Evolutionary conservation across 208 protist genomes (phyloP).

Genomic region (Crithidia fasciculata): DNA sequence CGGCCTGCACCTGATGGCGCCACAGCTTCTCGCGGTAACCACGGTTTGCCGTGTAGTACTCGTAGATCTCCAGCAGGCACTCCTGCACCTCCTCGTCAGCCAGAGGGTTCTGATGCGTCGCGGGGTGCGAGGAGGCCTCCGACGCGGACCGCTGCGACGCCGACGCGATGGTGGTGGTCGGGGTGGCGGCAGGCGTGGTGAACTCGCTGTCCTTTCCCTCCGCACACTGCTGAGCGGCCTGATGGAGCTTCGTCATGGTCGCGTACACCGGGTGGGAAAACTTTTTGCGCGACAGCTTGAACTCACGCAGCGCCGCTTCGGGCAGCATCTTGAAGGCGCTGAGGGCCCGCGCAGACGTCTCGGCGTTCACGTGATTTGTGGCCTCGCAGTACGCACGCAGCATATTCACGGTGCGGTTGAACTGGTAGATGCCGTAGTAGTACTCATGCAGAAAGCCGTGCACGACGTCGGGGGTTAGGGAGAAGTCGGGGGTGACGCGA

Average conservation of each 20-base stretch:
- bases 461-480: slow-evolving; percentile 1
- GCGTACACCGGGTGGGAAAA: not conserved
- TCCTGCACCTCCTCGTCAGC: slow-evolving; percentile 5
- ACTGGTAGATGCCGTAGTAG: slow-evolving; percentile 35
- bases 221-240: not conserved
- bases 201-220: not conserved
- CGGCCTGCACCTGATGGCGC: slow-evolving; percentile 14
- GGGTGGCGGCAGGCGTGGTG: not conserved
- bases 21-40: slow-evolving; percentile 1
- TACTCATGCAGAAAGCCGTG: slow-evolving; percentile 8
- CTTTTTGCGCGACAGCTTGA: not conserved
- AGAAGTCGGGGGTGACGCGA: not conserved
- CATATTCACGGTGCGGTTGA: slow-evolving; percentile 34
- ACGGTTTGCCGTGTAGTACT: slow-evolving; percentile 3
- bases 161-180: not conserved
- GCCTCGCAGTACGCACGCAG: slow-evolving; percentile 19
- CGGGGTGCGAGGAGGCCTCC: no score
- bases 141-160: no score
- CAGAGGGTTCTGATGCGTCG: not conserved
- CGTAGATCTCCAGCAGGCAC: slow-evolving; percentile 7
- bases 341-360: not conserved
- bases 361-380: not conserved
- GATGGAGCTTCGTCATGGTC: not conserved
- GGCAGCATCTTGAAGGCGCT: slow-evolving; percentile 23
- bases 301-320: slow-evolving; percentile 4